Evolutionary conservation across 1,284 basidiomycete species (phyloP).

Genomic region (Phylloporus sp.): DNA sequence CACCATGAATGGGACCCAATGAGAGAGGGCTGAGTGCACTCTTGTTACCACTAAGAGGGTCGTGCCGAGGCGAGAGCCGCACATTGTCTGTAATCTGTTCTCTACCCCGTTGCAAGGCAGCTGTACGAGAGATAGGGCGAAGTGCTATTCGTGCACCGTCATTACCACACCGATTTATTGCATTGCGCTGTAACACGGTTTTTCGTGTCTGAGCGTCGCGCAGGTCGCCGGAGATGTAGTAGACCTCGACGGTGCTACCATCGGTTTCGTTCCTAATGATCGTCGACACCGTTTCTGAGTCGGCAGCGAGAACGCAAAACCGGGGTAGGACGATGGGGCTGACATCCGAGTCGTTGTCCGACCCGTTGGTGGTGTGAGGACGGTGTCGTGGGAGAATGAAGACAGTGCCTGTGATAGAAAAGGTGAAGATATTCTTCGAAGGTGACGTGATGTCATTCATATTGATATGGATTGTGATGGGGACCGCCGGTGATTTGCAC

Average conservation of each 20-base stretch:
- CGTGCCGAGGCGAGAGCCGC: constrained; percentile 37
- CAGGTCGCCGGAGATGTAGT: constrained; percentile 59
- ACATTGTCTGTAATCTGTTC: constrained; percentile 28
- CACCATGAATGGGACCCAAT: constrained; percentile 27
- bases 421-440: constrained; percentile 62
- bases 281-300: constrained; percentile 58
- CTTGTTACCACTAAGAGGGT: constrained; percentile 33
- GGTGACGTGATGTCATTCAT: constrained; percentile 76
- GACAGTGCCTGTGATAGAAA: constrained; percentile 67
- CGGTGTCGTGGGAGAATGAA: constrained; percentile 54
- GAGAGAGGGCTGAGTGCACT: constrained; percentile 20
- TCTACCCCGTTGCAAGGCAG: constrained; percentile 31
- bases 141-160: constrained; percentile 63
- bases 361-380: constrained; percentile 26
- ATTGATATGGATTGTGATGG: constrained; percentile 68
- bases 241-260: constrained; percentile 57
- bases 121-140: constrained; percentile 41
- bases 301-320: constrained; percentile 69
- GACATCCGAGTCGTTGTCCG: constrained; percentile 43
- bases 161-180: constrained; percentile 56
- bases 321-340: constrained; percentile 61
- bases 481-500: constrained; percentile 27
- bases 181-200: constrained; percentile 61
- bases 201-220: constrained; percentile 61
- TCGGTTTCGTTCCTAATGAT: constrained; percentile 62